A percentile compares a stretch with the other conserved stretches of the same genome.
Evolutionary conservation across 2,329 filamentous ascomycete species (phyloP).

Genomic region (Geosmithia flava): DNA sequence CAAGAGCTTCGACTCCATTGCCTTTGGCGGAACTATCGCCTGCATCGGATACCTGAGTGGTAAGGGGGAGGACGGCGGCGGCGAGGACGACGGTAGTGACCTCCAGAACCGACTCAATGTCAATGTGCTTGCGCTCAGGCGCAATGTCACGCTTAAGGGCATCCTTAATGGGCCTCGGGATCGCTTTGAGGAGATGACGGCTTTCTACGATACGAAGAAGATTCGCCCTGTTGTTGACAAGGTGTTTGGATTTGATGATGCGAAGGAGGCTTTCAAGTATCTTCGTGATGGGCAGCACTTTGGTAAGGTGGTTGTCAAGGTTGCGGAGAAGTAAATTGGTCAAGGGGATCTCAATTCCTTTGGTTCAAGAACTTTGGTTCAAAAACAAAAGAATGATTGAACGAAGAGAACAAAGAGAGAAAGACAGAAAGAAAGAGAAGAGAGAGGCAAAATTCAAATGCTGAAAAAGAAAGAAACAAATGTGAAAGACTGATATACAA

Average conservation of each 20-base stretch:
- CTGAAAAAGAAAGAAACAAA: constrained; percentile 1
- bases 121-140: constrained; percentile 38
- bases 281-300: constrained; percentile 41
- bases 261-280: constrained; percentile 36
- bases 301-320: constrained; percentile 41
- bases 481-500: background rate
- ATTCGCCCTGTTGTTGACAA: constrained; percentile 35
- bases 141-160: constrained; percentile 36
- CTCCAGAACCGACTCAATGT: constrained; percentile 39
- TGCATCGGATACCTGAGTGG: constrained; percentile 37
- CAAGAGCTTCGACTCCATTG: constrained; percentile 38
- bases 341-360: too few relatives aligned
- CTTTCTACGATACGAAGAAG: constrained; percentile 27
- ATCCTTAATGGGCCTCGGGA: constrained; percentile 48
- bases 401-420: background rate
- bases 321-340: constrained; percentile 12
- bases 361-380: too few relatives aligned
- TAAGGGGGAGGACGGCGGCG: constrained; percentile 26
- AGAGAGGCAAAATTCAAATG: too few relatives aligned
- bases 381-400: too few relatives aligned
- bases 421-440: constrained; percentile 1
- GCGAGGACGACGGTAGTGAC: background rate
- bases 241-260: constrained; percentile 32
- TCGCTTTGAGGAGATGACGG: constrained; percentile 40
- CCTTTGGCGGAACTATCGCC: constrained; percentile 41